Conservation (phyloP, 805 yeast genomes). For the Millerago galiae region DNA sequence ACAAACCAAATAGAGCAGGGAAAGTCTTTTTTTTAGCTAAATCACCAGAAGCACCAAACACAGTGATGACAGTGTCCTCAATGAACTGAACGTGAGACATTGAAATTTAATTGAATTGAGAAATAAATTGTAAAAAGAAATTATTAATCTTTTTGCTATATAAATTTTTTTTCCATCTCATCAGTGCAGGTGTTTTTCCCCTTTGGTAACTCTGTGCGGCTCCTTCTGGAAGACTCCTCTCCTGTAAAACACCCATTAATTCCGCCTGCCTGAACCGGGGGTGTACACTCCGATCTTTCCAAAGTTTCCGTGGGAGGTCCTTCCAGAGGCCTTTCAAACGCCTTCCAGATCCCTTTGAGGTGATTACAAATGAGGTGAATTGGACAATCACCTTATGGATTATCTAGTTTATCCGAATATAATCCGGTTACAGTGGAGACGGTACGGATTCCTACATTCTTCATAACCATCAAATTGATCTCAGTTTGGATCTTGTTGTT, state of each 20-base stretch:
- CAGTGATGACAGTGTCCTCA: slow-evolving; percentile 65
- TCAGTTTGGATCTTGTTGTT: too few relatives aligned
- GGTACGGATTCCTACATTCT: too few relatives aligned
- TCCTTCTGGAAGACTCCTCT: neutral
- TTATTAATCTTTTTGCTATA: neutral
- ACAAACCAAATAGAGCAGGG: slow-evolving; percentile 76
- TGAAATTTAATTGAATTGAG: neutral
- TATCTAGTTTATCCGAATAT: neutral
- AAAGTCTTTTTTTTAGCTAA: slow-evolving; percentile 93
- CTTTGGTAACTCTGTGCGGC: neutral
- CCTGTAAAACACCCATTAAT: neutral
- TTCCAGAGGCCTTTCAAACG: too few relatives aligned
- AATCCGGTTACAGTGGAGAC: neutral
- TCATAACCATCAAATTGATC: too few relatives aligned
- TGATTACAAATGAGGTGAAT: too few relatives aligned
- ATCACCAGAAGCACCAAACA: slow-evolving; percentile 94
- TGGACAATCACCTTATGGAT: neutral
- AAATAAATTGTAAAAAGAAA: neutral
- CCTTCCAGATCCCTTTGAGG: too few relatives aligned
- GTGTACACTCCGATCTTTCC: too few relatives aligned
- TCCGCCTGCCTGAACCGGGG: neutral
- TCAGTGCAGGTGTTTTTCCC: too few relatives aligned
- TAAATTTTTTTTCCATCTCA: too few relatives aligned
- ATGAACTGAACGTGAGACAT: slow-evolving; percentile 36
- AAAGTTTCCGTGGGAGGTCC: too few relatives aligned